Evolutionary conservation across 768 basidiomycete genomes (phyloP).

Genomic region (Rubroboletus pulcherrimus): DNA sequence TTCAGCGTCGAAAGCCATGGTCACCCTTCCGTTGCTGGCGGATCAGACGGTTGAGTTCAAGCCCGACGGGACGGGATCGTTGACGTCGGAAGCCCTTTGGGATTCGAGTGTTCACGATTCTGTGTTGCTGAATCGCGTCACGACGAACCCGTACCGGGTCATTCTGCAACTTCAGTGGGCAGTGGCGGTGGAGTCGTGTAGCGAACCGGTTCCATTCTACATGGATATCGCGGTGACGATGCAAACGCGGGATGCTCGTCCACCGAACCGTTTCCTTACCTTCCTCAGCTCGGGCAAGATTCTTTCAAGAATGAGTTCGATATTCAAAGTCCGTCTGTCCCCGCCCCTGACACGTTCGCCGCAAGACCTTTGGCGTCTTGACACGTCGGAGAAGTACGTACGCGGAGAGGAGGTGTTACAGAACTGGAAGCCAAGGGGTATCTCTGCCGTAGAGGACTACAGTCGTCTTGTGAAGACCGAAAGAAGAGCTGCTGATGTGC

Average conservation of each 20-base stretch:
- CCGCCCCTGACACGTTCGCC: slow-evolving; percentile 85
- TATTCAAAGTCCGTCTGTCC: slow-evolving; percentile 77
- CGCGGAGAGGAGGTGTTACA: slow-evolving; percentile 84
- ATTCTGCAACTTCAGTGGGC: slow-evolving; percentile 75
- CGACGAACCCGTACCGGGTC: slow-evolving; percentile 71
- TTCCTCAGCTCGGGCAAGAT: slow-evolving; percentile 79
- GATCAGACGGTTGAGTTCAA: slow-evolving; percentile 73
- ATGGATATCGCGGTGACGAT: slow-evolving; percentile 86
- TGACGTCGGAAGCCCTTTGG: slow-evolving; percentile 78
- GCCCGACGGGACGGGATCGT: slow-evolving; percentile 75
- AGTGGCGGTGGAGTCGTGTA: slow-evolving; percentile 78
- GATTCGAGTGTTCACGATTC: slow-evolving; percentile 93
- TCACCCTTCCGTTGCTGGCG: slow-evolving; percentile 70
- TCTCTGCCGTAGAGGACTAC: slow-evolving; percentile 88
- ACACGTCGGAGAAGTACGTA: slow-evolving; percentile 94
- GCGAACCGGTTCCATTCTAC: slow-evolving; percentile 82
- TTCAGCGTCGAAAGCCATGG: slow-evolving; percentile 64
- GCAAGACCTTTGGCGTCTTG: slow-evolving; percentile 89
- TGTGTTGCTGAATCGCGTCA: slow-evolving; percentile 79
- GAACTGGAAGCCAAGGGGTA: slow-evolving; percentile 83
- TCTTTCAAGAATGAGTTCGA: slow-evolving; percentile 72
- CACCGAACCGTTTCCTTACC: slow-evolving; percentile 72
- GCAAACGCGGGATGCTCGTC: slow-evolving; percentile 77
- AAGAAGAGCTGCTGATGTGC: slow-evolving; percentile 80
- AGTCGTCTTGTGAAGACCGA: slow-evolving; percentile 67